Base-by-base conservation (phyloP, 2,329 filamentous ascomycete species). In the Pyricularia grisea region DNA sequence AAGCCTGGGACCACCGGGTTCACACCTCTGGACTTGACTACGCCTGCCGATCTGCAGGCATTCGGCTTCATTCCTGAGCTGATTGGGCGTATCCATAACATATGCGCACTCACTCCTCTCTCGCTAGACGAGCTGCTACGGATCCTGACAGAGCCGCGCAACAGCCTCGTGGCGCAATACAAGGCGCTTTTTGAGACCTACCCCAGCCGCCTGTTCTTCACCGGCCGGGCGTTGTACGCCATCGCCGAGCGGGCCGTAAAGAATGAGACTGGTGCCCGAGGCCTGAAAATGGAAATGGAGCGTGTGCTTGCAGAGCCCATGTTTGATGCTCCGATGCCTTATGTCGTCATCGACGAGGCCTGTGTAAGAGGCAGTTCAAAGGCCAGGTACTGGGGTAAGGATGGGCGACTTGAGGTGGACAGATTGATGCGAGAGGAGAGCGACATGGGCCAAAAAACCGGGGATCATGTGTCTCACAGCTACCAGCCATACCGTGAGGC, bases 51-150 rank as follows among this genome's bases (percentile, higher is more conserved):
- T 74, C 82, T 97, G 1, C 92, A 96, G 78, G 87, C 85, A 63
- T 97, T 93, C 75, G 94, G 94, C 17, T 92, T 97, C 76, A 97
- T 97, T 68, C 94, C 94, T 0, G 94, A 97, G 79, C 84, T 97
- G n/a, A 91, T 98, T 68, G 95, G 95, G n/a, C 91, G 95, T 23
- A 88, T 99, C 66, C 94, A 97, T 68, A 92, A 97, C 70, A 91
- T 93, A 66, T 93, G 93, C 71, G 92, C 95, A 0, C 86, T 99
- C 0, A 90, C 92, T 17, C 89, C 93, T 0, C 84, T 99, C 0
- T 87, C 86, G 1, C 81, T 84, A 17, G 76, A 83, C 28, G 87
- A 90, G 70, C 87, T 99, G 14, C 88, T 94, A 68, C 89, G 94
- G 68, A 95, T 99, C 71, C 84, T 99, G 58, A 97, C 93, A 0